These are phyloP conservation scores for Suhomyces sp. DNA, from an alignment of 805 yeast species.

Conservation along the genomic window DNA sequence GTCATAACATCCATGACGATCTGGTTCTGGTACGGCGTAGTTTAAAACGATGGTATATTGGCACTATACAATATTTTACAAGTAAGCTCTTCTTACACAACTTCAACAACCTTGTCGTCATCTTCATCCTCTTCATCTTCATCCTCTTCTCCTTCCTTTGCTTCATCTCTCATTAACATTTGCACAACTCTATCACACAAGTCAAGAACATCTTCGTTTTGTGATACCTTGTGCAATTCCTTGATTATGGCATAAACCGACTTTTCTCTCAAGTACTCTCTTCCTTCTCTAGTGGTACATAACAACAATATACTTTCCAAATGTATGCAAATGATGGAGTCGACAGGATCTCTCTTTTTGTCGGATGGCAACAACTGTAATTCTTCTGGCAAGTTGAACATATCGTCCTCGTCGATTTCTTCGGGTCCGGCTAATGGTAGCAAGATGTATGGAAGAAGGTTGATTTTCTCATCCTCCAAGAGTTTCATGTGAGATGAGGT, in stretches of 20 bases:
- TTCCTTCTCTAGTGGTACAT: constrained; percentile 67
- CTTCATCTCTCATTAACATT: constrained; percentile 89
- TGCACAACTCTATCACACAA: constrained; percentile 83
- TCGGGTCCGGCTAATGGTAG: constrained; percentile 80
- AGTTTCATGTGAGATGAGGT: constrained; percentile 61
- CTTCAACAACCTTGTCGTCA: constrained; percentile 52
- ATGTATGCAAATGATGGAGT: constrained; percentile 63
- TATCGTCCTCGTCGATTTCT: constrained; percentile 76
- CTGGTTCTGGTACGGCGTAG: no score
- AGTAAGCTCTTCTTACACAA: constrained; percentile 29
- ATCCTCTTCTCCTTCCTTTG: constrained; percentile 41
- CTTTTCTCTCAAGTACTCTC: constrained; percentile 76
- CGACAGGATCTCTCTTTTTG: constrained; percentile 70
- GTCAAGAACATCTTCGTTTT: constrained; percentile 50
- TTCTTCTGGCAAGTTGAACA: constrained; percentile 84
- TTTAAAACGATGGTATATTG: not conserved
- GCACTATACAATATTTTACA: not conserved
- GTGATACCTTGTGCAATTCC: constrained; percentile 69
- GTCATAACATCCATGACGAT: no score
- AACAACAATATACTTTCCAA: constrained; percentile 77
- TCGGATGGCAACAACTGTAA: constrained; percentile 75
- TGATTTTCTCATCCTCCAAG: constrained; percentile 58
- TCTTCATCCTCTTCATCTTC: constrained; percentile 54
- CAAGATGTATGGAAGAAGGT: constrained; percentile 76
- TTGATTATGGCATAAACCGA: constrained; percentile 83